Percentiles rank a stretch among this genome's conserved stretches.
phyloP scores from a whole-genome alignment of 805 yeast species.

The Candida easanensis region DNA sequence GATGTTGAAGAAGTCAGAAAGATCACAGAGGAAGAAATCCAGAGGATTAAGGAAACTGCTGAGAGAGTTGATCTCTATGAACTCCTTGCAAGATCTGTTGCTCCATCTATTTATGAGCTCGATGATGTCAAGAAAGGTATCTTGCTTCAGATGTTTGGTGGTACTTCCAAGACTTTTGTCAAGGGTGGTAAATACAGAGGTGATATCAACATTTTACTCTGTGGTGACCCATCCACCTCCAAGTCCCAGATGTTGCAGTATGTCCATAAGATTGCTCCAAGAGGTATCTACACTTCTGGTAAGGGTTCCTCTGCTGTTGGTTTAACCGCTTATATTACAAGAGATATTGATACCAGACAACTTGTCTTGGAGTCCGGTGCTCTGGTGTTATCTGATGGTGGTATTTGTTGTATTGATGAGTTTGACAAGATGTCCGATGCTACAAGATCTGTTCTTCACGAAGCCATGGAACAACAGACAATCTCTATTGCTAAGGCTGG shows the following conservation, averaged over 20 bases:
- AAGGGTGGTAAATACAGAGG: constrained; percentile 97
- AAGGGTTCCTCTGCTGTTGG: constrained; percentile 99
- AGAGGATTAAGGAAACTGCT: constrained; percentile 57
- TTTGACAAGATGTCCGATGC: constrained; percentile 96
- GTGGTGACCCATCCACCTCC: constrained; percentile 98
- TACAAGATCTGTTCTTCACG: constrained; percentile 92
- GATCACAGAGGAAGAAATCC: constrained; percentile 67
- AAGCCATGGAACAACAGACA: constrained; percentile 99
- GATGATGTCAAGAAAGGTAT: constrained; percentile 97
- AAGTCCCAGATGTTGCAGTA: constrained; percentile 93
- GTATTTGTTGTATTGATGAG: constrained; percentile 98
- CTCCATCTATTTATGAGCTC: constrained; percentile 96
- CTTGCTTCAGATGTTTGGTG: constrained; percentile 89
- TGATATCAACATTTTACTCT: constrained; percentile 83
- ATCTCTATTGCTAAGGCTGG: constrained; percentile 98
- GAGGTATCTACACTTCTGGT: constrained; percentile 98
- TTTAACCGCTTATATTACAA: constrained; percentile 92
- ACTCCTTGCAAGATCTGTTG: constrained; percentile 81
- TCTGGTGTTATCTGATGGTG: constrained; percentile 92
- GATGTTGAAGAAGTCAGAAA: constrained; percentile 77
- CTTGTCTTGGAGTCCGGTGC: constrained; percentile 96
- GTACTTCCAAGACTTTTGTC: constrained; percentile 81
- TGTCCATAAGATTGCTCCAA: constrained; percentile 95
- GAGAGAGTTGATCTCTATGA: constrained; percentile 80
- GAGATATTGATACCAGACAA: constrained; percentile 92